Evolutionary conservation across 495 filamentous ascomycete genomes (phyloP).

Genomic region (Penicillium psychrofluorescens): DNA sequence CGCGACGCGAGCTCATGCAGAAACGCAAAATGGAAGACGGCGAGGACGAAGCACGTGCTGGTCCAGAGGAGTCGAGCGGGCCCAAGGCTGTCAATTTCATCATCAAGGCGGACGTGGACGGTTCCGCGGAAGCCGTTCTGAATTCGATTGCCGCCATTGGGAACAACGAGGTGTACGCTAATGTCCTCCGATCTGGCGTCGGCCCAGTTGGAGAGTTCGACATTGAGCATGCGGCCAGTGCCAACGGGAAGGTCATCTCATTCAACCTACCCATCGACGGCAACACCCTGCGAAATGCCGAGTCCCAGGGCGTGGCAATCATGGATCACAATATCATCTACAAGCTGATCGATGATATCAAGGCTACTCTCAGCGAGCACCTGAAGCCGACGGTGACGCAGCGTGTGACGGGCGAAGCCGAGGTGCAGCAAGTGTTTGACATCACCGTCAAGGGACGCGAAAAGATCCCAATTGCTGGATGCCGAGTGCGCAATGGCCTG

Average conservation of each 20-base stretch:
- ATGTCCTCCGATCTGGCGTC: slow-evolving; percentile 68
- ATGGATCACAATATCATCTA: slow-evolving; percentile 92
- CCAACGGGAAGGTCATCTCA: slow-evolving; percentile 65
- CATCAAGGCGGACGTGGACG: slow-evolving; percentile 87
- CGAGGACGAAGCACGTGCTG: slow-evolving; percentile 17
- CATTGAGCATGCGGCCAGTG: slow-evolving; percentile 72
- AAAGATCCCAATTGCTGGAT: slow-evolving; percentile 73
- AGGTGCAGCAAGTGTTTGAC: slow-evolving; percentile 72
- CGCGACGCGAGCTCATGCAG: slow-evolving; percentile 55
- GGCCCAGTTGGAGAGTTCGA: slow-evolving; percentile 81
- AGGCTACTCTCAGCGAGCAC: slow-evolving; percentile 55
- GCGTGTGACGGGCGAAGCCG: slow-evolving; percentile 79
- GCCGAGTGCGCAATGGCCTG: slow-evolving; percentile 75
- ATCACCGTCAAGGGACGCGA: slow-evolving; percentile 68
- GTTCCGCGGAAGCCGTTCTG: slow-evolving; percentile 84
- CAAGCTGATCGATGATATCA: slow-evolving; percentile 76
- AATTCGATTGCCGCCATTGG: slow-evolving; percentile 67
- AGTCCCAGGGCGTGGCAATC: slow-evolving; percentile 61
- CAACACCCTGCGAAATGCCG: slow-evolving; percentile 61
- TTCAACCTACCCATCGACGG: slow-evolving; percentile 76
- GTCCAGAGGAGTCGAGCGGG: slow-evolving; percentile 32
- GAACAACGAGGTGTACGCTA: slow-evolving; percentile 71
- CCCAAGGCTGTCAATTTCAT: slow-evolving; percentile 69
- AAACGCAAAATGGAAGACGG: slow-evolving; percentile 45
- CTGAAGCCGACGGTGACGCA: slow-evolving; percentile 57